Percentiles rank a stretch among this genome's conserved stretches.
These are phyloP conservation scores for Cynara cardunculus DNA, from an alignment of 129 eudicot species.

Conservation along the genomic window DNA sequence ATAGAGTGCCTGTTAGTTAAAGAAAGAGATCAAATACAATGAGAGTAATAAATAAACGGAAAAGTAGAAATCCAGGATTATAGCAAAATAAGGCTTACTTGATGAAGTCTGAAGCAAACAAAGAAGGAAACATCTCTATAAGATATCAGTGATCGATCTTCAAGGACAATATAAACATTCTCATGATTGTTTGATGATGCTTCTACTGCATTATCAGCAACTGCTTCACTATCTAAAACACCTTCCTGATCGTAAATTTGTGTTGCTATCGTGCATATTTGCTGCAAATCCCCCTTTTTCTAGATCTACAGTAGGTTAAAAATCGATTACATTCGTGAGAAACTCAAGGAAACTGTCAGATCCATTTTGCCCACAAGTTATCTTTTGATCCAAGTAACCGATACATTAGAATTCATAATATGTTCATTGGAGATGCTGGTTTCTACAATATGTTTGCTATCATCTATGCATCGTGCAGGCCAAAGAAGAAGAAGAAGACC, in stretches of 20 bases:
- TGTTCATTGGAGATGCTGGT: neutral
- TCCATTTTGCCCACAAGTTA: slow-evolving; percentile 21
- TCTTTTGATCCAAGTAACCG: neutral
- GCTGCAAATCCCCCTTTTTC: slow-evolving; percentile 38
- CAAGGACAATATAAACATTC: slow-evolving; percentile 39
- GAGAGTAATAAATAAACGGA: neutral
- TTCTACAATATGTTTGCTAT: slow-evolving; percentile 32
- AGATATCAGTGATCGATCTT: slow-evolving; percentile 35
- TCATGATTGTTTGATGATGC: slow-evolving; percentile 47
- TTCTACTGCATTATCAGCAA: slow-evolving; percentile 47
- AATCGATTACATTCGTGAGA: slow-evolving; percentile 47
- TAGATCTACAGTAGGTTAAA: slow-evolving; percentile 47
- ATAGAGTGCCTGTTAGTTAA: slow-evolving; percentile 46
- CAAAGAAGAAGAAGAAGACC: no score
- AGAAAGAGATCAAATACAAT: neutral
- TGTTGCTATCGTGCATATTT: slow-evolving; percentile 19
- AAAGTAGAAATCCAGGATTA: neutral
- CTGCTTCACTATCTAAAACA: slow-evolving; percentile 17
- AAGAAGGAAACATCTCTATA: slow-evolving; percentile 67
- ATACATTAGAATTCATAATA: neutral
- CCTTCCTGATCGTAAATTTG: slow-evolving; percentile 24
- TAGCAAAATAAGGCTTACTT: slow-evolving; percentile 32
- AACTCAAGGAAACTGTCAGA: slow-evolving; percentile 26
- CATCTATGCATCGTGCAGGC: slow-evolving; percentile 30
- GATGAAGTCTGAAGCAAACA: slow-evolving; percentile 69